Evolutionary conservation across 345 rosid species (phyloP).

Genomic region (Lepidium aucheri): DNA sequence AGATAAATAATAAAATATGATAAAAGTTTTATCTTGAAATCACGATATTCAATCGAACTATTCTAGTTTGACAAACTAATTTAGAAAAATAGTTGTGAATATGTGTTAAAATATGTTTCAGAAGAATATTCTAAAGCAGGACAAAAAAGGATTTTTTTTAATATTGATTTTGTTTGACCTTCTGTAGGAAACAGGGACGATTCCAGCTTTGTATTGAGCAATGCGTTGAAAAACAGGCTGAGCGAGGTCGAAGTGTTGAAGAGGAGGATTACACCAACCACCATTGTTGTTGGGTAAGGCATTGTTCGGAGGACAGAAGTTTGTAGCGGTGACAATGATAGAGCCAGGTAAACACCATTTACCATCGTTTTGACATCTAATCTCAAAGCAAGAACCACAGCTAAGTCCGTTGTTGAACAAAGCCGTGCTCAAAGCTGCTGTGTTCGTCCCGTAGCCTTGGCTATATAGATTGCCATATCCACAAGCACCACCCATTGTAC

Average conservation of each 20-base stretch:
- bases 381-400: conserved; percentile 66
- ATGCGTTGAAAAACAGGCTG: conserved; percentile 54
- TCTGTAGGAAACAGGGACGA: conserved; percentile 49
- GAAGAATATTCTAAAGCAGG: no score
- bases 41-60: no score
- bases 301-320: conserved; percentile 57
- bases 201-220: conserved; percentile 49
- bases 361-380: conserved; percentile 44
- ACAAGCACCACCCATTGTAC: conserved; percentile 84
- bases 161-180: conserved; percentile 13
- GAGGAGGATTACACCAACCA: conserved; percentile 71
- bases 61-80: no score
- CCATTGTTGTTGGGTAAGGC: conserved; percentile 47
- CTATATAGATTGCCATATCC: conserved; percentile 56
- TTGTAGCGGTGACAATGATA: conserved; percentile 46
- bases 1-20: no score
- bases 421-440: conserved; percentile 61
- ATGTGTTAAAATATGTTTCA: no score
- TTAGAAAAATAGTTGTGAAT: no score
- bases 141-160: no score
- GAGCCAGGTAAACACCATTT: conserved; percentile 54
- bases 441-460: conserved; percentile 57
- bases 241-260: conserved; percentile 53
- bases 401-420: conserved; percentile 49
- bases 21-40: no score